A percentile compares a stretch with the other conserved stretches of the same genome.
These are phyloP conservation scores for Beauveria varroae DNA, from an alignment of 2,329 filamentous ascomycete species.

Conservation along the genomic window DNA sequence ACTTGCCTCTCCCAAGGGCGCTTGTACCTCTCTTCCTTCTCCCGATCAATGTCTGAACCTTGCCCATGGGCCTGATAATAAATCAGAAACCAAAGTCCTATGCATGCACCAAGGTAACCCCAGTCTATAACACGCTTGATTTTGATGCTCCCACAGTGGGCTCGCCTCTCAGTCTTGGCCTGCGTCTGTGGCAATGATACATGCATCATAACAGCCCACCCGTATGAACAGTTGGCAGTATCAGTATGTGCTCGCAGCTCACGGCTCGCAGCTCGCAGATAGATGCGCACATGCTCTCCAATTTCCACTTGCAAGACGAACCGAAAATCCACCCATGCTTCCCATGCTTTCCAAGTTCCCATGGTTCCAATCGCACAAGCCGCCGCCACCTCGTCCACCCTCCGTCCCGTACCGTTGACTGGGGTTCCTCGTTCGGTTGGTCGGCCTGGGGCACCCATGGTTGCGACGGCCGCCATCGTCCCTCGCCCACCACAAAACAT, in stretches of 20 bases:
- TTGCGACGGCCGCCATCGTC: constrained; percentile 1
- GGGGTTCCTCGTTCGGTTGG: background rate
- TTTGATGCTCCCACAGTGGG: background rate
- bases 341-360: background rate
- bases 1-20: background rate
- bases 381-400: background rate
- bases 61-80: background rate
- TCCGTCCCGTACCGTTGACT: background rate
- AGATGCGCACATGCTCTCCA: background rate
- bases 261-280: background rate
- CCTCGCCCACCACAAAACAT: background rate
- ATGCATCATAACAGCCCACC: too few relatives aligned
- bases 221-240: too few relatives aligned
- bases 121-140: background rate
- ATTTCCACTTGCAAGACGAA: background rate
- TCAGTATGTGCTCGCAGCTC: too few relatives aligned
- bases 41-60: background rate
- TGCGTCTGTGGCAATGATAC: background rate
- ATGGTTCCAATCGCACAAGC: background rate
- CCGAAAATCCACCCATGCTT: background rate
- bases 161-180: background rate
- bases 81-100: background rate
- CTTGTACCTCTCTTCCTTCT: background rate
- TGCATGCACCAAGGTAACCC: background rate
- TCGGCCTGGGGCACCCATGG: background rate